Percentiles rank a stretch among this genome's conserved stretches.
phyloP scores from a whole-genome alignment of 1,139 yeast species.

The Geotrichum histeridarum region DNA sequence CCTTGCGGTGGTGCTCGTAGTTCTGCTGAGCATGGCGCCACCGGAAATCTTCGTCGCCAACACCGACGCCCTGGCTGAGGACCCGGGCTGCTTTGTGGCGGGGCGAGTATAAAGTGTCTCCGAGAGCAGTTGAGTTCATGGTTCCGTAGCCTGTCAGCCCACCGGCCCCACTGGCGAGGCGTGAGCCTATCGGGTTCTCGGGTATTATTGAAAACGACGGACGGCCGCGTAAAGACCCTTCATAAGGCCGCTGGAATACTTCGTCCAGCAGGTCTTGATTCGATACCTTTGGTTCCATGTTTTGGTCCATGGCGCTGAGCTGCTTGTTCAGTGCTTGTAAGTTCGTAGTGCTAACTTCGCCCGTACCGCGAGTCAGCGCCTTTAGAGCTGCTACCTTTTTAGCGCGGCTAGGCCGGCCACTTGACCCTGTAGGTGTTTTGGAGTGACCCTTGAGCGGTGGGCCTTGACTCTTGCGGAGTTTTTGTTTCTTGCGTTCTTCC shows the following conservation, averaged over 20 bases:
- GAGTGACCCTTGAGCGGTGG: constrained; percentile 2
- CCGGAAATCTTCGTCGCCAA: constrained; percentile 4
- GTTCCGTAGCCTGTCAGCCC: constrained; percentile 1
- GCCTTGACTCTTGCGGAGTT: neutral
- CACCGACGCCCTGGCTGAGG: neutral
- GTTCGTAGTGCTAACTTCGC: constrained; percentile 6
- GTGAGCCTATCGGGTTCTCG: neutral
- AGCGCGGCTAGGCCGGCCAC: neutral
- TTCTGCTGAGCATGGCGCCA: neutral
- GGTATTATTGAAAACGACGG: neutral
- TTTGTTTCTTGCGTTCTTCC: neutral
- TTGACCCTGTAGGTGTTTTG: neutral
- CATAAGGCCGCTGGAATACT: constrained; percentile 32
- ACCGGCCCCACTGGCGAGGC: neutral
- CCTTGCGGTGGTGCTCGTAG: neutral
- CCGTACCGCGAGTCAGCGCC: neutral
- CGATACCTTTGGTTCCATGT: constrained; percentile 25
- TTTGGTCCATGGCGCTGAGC: neutral
- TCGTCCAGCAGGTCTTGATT: constrained; percentile 32
- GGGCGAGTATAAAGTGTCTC: neutral
- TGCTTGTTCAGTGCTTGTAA: constrained; percentile 4
- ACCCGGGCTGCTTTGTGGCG: neutral
- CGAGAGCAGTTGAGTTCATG: neutral
- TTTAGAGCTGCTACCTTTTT: neutral
- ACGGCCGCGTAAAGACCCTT: constrained; percentile 23